Evolutionary conservation across 306 rosid species (phyloP).

Genomic region (Rubus parviflorus): DNA sequence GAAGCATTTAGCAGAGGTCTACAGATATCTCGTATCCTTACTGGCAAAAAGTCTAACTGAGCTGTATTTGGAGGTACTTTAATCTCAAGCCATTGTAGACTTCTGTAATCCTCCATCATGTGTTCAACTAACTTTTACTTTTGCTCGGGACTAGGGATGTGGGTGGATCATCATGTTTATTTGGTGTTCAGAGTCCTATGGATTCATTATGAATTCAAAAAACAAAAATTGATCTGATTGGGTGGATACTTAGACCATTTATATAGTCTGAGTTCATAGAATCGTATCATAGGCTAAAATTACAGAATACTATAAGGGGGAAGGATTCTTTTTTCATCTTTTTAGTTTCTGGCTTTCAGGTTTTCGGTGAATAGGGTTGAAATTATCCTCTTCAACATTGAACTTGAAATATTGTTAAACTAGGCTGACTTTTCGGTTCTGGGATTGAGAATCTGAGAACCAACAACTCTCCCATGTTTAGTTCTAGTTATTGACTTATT

Average conservation of each 20-base stretch:
- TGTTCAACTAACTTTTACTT: not conserved
- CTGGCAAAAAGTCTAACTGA: slow-evolving; percentile 73
- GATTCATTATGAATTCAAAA: not conserved
- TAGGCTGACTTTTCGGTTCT: not conserved
- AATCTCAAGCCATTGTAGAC: slow-evolving; percentile 5
- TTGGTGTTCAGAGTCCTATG: not conserved
- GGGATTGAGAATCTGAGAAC: not conserved
- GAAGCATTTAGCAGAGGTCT: slow-evolving; percentile 98
- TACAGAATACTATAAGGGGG: not conserved
- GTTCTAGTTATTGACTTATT: not conserved
- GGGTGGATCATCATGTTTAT: not conserved
- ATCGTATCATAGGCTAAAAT: not conserved
- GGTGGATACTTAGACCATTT: not conserved
- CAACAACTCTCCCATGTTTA: not conserved
- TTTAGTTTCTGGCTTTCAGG: not conserved
- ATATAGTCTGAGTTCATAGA: not conserved
- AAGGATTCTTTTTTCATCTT: not conserved
- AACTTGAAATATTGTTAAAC: too few relatives aligned
- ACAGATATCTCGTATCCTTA: slow-evolving; percentile 81
- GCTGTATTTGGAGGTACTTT: slow-evolving; percentile 49
- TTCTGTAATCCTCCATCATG: not conserved
- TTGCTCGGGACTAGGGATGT: not conserved
- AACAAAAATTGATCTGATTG: not conserved
- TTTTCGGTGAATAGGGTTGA: too few relatives aligned
- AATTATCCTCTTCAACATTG: too few relatives aligned